These are phyloP conservation scores for Pleurotus giganteus DNA, from an alignment of 768 basidiomycete species.

Conservation along the genomic window DNA sequence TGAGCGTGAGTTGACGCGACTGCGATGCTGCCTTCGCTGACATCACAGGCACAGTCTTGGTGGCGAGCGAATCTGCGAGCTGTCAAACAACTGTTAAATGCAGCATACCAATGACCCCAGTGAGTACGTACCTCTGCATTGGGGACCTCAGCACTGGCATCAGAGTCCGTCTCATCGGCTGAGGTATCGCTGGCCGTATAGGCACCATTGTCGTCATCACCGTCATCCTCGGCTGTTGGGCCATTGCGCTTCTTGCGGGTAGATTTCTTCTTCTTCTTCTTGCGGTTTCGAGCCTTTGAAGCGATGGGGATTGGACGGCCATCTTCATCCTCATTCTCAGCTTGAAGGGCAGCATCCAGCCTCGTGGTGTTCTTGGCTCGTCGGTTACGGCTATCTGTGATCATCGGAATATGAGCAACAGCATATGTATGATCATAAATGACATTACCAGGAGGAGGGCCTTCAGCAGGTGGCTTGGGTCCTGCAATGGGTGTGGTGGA, in stretches of 20 bases:
- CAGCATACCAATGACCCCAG: too few species aligned
- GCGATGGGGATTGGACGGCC: not conserved
- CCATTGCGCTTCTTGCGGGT: not conserved
- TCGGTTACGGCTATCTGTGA: too few species aligned
- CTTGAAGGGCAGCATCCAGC: not conserved
- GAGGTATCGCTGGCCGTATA: too few species aligned
- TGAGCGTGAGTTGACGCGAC: too few species aligned
- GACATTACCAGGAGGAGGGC: too few species aligned
- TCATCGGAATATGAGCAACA: too few species aligned
- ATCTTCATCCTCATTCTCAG: not conserved
- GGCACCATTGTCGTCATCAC: not conserved
- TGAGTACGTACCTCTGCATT: not conserved
- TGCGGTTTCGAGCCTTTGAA: not conserved
- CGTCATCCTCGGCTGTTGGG: not conserved
- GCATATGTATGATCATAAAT: too few species aligned
- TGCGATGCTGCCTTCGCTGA: too few species aligned
- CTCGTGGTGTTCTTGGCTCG: not conserved
- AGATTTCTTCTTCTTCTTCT: not conserved
- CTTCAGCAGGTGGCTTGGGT: not conserved
- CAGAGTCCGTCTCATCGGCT: not conserved
- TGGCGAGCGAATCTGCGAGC: too few species aligned
- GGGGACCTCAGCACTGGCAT: not conserved
- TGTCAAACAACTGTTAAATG: too few species aligned
- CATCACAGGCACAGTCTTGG: too few species aligned
- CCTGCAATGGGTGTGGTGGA: not conserved